These are phyloP conservation scores for Solanum virginianum DNA, from an alignment of 257 asterid genomes.

Conservation along the genomic window DNA sequence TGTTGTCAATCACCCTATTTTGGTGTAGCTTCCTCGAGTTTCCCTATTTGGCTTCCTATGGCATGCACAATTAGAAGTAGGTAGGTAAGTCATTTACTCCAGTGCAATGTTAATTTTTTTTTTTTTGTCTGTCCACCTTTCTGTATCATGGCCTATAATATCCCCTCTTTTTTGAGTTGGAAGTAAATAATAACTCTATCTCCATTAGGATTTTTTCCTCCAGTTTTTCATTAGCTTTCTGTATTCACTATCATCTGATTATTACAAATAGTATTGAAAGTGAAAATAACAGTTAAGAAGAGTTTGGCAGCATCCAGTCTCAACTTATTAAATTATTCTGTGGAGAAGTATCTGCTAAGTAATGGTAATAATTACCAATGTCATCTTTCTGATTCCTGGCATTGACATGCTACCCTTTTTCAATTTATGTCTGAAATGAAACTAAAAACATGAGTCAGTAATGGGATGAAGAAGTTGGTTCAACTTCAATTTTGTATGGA, in stretches of 20 bases:
- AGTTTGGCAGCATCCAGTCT: background rate
- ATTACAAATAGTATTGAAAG: background rate
- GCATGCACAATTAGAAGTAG: conserved; percentile 10
- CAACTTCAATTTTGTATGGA: background rate
- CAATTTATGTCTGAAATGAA: background rate
- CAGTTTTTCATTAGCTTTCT: background rate
- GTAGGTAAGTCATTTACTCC: conserved; percentile 13
- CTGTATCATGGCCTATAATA: background rate
- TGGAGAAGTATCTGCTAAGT: background rate
- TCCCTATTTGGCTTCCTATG: conserved; percentile 17
- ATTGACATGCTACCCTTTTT: background rate
- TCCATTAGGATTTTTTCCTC: background rate
- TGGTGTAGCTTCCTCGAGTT: conserved; percentile 10
- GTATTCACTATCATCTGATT: background rate
- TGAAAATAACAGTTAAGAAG: background rate
- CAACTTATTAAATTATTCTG: background rate
- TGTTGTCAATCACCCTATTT: conserved; percentile 7
- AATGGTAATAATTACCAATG: background rate
- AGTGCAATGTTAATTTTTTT: background rate
- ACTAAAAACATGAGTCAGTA: background rate
- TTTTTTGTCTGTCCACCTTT: background rate
- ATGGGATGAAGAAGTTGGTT: background rate
- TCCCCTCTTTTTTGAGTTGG: background rate
- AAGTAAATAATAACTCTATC: background rate
- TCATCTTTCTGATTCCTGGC: background rate